Percentiles rank a stretch among this genome's conserved stretches.
These are phyloP conservation scores for Rutstroemia sp. DNA, from an alignment of 2,329 filamentous ascomycete species.

Conservation along the genomic window DNA sequence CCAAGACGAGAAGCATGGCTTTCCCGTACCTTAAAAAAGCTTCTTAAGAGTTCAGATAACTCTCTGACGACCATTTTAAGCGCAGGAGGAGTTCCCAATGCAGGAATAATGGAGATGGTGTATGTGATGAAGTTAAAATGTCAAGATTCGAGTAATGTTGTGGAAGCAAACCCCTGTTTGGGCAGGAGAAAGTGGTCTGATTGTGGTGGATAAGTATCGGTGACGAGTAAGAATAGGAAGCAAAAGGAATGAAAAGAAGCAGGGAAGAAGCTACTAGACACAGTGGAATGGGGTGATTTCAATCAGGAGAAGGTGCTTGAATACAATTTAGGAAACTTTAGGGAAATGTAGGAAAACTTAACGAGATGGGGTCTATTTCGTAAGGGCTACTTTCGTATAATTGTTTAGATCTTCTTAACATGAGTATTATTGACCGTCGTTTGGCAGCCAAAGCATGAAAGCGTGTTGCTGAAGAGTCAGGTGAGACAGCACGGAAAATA, in stretches of 20 bases:
- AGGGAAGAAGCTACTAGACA: neutral
- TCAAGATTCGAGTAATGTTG: neutral
- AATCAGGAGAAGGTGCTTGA: neutral
- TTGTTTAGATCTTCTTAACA: no score
- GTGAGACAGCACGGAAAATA: no score
- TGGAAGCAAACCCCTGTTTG: neutral
- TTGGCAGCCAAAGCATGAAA: no score
- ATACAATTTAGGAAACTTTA: neutral
- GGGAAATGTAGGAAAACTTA: neutral
- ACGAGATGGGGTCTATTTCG: neutral
- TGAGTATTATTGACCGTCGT: no score
- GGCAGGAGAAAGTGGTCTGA: slow-evolving; percentile 11
- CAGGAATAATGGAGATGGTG: neutral
- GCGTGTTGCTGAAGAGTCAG: no score
- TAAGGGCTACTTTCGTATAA: no score
- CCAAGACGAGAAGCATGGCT: slow-evolving; percentile 7
- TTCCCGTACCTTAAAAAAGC: neutral
- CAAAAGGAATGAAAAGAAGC: neutral
- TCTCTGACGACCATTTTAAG: neutral
- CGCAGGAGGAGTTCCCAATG: neutral
- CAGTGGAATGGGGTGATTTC: neutral
- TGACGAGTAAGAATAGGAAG: neutral
- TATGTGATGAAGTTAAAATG: neutral
- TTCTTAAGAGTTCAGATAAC: neutral
- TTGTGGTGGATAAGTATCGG: neutral